Evolutionary conservation across 306 rosid species (phyloP).

Genomic region (Ammopiptanthus mongolicus): DNA sequence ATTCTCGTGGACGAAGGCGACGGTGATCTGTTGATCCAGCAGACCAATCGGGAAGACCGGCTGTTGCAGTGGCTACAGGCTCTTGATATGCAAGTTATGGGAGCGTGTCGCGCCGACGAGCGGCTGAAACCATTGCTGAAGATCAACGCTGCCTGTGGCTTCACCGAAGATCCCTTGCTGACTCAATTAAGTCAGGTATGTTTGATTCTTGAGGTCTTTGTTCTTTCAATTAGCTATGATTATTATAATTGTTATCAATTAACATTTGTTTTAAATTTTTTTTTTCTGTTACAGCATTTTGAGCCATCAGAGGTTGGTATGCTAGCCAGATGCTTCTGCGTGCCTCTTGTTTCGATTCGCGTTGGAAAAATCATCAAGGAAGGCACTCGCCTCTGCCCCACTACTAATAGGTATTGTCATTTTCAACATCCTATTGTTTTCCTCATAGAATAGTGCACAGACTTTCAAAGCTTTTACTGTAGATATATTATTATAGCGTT

Average conservation of each 20-base stretch:
- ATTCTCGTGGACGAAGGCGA: constrained; percentile 66
- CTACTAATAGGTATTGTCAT: constrained; percentile 57
- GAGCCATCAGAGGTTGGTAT: constrained; percentile 94
- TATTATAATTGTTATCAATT: neutral
- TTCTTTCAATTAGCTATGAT: neutral
- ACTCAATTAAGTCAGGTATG: constrained; percentile 87
- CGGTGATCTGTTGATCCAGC: constrained; percentile 87
- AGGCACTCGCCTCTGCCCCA: constrained; percentile 64
- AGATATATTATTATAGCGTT: neutral
- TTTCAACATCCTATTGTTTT: neutral
- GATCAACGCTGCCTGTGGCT: constrained; percentile 57
- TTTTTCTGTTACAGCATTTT: constrained; percentile 60
- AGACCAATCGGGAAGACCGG: constrained; percentile 57
- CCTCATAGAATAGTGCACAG: neutral
- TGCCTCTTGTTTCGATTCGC: constrained; percentile 91
- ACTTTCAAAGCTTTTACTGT: neutral
- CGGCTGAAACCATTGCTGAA: constrained; percentile 87
- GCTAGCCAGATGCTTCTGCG: constrained; percentile 95
- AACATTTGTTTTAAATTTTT: neutral
- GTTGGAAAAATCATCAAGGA: constrained; percentile 79
- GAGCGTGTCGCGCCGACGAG: constrained; percentile 94
- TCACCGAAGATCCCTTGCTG: constrained; percentile 84
- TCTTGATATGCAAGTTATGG: constrained; percentile 84
- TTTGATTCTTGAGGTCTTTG: neutral
- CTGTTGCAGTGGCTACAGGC: constrained; percentile 86